Conservation (phyloP, 768 basidiomycete species). For the Mycena belliarum region DNA sequence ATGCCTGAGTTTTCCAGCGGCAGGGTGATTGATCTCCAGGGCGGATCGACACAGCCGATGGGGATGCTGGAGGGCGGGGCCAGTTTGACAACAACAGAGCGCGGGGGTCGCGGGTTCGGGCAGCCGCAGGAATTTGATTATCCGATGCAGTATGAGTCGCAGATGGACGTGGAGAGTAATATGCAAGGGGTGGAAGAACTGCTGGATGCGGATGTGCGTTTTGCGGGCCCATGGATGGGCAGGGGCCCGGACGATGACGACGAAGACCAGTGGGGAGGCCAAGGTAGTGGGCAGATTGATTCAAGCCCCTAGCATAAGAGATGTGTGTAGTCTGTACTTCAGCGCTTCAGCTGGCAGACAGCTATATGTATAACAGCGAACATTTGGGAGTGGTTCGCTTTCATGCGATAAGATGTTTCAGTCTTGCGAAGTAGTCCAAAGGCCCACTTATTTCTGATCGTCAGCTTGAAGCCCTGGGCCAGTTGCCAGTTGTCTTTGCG, state of each 20-base stretch:
- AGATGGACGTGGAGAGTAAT: conserved; percentile 22
- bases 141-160: conserved; percentile 20
- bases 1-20: conserved; percentile 16
- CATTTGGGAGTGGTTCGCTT: too few species aligned
- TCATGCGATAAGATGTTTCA: too few species aligned
- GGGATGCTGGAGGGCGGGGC: conserved; percentile 7
- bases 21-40: conserved; percentile 13
- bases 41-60: conserved; percentile 21
- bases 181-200: conserved; percentile 19
- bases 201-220: conserved; percentile 17
- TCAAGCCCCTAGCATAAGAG: conserved; percentile 9
- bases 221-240: conserved; percentile 18
- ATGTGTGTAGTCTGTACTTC: not conserved
- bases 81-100: conserved; percentile 15
- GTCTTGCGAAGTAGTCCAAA: too few species aligned
- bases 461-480: too few species aligned
- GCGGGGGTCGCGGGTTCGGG: conserved; percentile 16
- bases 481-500: too few species aligned
- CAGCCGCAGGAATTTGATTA: conserved; percentile 10
- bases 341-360: not conserved
- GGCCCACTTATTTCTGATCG: too few species aligned
- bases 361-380: not conserved
- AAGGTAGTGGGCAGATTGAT: not conserved
- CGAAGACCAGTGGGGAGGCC: conserved; percentile 11
- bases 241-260: conserved; percentile 9